phyloP scores from a whole-genome alignment of 306 rosid genomes.

The Alnus rubra region DNA sequence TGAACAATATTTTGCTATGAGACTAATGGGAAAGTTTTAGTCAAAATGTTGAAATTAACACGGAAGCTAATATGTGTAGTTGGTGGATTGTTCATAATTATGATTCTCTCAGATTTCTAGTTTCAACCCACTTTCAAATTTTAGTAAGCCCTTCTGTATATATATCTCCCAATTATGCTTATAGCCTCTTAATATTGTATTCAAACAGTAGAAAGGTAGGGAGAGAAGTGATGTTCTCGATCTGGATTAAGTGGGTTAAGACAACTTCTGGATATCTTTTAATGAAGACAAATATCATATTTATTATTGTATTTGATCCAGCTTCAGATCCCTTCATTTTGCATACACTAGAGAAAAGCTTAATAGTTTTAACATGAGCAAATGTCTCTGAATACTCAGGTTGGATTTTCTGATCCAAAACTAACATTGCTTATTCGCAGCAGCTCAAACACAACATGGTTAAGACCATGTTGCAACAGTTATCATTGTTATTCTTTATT shows the following conservation, averaged over 20 bases:
- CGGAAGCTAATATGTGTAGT: neutral
- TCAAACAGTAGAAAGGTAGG: neutral
- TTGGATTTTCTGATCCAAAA: neutral
- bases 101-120: neutral
- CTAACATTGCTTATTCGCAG: neutral
- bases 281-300: no score
- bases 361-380: neutral
- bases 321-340: neutral
- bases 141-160: neutral
- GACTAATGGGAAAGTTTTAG: neutral
- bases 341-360: neutral
- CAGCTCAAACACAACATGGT: neutral
- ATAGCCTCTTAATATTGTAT: neutral
- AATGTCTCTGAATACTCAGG: neutral
- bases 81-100: neutral
- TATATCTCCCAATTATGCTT: neutral
- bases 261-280: neutral
- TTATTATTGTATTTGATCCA: no score
- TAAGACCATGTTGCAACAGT: slow-evolving; percentile 7
- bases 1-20: neutral
- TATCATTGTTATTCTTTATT: slow-evolving; percentile 13
- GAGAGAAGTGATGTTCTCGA: neutral
- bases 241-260: neutral
- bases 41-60: neutral
- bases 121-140: neutral